Percentiles rank a stretch among this genome's conserved stretches.
Evolutionary conservation across 805 yeast genomes (phyloP).

Genomic region (Debaryomyces prosopidis): DNA sequence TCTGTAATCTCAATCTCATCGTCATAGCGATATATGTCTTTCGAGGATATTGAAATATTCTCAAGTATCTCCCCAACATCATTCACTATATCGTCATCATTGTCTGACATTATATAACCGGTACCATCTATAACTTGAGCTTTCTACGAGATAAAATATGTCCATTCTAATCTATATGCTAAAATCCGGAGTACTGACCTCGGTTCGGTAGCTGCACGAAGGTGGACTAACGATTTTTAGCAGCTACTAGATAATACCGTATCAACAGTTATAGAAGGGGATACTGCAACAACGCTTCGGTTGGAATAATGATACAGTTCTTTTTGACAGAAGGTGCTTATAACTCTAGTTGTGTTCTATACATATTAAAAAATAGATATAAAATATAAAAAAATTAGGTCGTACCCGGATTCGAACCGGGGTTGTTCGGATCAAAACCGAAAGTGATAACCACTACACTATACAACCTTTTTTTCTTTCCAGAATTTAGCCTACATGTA

Average conservation of each 20-base stretch:
- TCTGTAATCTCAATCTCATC: conserved; percentile 7
- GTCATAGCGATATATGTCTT: conserved; percentile 1
- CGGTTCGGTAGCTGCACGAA: neutral
- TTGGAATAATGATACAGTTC: too few relatives aligned
- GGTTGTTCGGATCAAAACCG: conserved; percentile 81
- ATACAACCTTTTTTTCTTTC: conserved; percentile 39
- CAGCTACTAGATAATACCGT: too few relatives aligned
- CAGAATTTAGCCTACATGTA: neutral
- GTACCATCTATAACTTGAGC: too few relatives aligned
- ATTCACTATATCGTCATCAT: neutral
- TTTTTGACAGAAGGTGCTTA: too few relatives aligned
- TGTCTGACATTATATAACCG: neutral
- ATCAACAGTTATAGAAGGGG: too few relatives aligned
- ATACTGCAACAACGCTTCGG: too few relatives aligned
- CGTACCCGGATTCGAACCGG: conserved; percentile 87
- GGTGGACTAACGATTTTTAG: too few relatives aligned
- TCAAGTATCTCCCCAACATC: neutral
- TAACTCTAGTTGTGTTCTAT: too few relatives aligned
- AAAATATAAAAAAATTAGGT: conserved; percentile 41
- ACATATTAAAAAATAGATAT: too few relatives aligned
- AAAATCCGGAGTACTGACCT: neutral
- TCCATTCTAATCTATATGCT: too few relatives aligned
- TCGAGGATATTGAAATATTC: neutral
- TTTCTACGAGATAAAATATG: too few relatives aligned
- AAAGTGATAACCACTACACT: conserved; percentile 82